A percentile compares a stretch with the other conserved stretches of the same genome.
Conservation (phyloP, 1,284 basidiomycete species). For the Sporisorium graminicola region DNA sequence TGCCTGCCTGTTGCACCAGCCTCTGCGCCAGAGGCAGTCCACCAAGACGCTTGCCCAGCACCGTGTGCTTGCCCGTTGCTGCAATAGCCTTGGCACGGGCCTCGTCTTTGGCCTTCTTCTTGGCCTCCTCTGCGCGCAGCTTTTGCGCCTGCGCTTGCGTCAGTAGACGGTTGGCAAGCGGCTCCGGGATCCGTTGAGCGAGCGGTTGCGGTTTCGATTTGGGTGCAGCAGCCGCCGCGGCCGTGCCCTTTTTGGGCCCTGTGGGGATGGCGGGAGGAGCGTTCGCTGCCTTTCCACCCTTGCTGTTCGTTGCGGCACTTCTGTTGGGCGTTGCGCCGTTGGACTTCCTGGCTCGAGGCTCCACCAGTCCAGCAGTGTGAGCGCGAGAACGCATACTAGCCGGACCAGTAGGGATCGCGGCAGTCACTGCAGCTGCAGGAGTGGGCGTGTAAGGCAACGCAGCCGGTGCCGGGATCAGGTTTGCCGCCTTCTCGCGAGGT, state of each 20-base stretch:
- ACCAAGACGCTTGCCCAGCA: constrained; percentile 38
- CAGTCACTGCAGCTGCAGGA: constrained; percentile 36
- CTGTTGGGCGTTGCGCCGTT: constrained; percentile 9
- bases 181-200: constrained; percentile 41
- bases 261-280: constrained; percentile 4
- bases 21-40: constrained; percentile 48
- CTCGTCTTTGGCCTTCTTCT: constrained; percentile 43
- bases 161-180: constrained; percentile 48
- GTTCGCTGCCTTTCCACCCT: constrained; percentile 17
- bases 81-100: constrained; percentile 35
- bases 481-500: constrained; percentile 32
- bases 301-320: constrained; percentile 10
- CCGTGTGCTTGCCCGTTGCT: constrained; percentile 42
- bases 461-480: constrained; percentile 44
- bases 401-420: constrained; percentile 45
- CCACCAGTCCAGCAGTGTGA: constrained; percentile 28
- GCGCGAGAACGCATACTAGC: constrained; percentile 42
- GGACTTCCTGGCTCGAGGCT: constrained; percentile 40
- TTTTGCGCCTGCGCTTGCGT: constrained; percentile 50
- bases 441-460: constrained; percentile 40
- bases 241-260: constrained; percentile 9
- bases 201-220: constrained; percentile 37
- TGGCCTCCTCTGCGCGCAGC: constrained; percentile 46
- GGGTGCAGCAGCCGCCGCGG: constrained; percentile 1
- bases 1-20: constrained; percentile 45